Base-by-base conservation (phyloP, 306 rosid species). In the Glycyrrhiza uralensis region DNA sequence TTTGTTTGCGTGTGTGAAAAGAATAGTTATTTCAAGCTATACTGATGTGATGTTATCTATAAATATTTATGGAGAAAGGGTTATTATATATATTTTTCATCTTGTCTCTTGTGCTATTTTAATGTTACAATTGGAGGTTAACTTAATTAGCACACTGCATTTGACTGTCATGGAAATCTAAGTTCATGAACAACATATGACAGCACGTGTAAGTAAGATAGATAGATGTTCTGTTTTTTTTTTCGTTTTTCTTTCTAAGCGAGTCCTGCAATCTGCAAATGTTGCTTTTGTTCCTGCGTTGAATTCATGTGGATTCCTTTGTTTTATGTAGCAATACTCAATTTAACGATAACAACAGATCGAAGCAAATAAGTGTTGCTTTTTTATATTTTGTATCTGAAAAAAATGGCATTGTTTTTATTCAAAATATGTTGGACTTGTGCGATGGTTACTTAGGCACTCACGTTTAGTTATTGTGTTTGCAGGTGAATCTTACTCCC, bases 381-480 rank as follows among this genome's bases (percentile, higher is more conserved):
- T 29, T 4, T 8, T n/a, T 11, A n/a, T 5, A 13, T 15, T 14
- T 4, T 4, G 11, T 18, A 42, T 41, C 62, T 20, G 23, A 56
- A 18, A 41, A 41, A 71, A 69, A 23, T 38, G 38, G 28, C 17
- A 14, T 24, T 71, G 66, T 71, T 41, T 54, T 24, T 11, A 54
- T 70, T 19, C 57, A 71, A 72, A 72, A 14, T 20, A 56, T 41
- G 15, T n/a, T n/a, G 75, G 23, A 52, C 12, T 3, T 20, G 62
- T 69, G 76, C 19, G 56, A 32, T 28, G 7, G 47, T 41, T 22
- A 41, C 20, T 0, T 22, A 75, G 47, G 14, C 66, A 61, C 28
- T 61, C n/a, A 14, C 8, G 38, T 60, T 7, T 46, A 20, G 30
- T 50, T 23, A 15, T 74, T 66, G 11, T 65, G 33, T 29, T 66